A percentile compares a stretch with the other conserved stretches of the same genome.
Conservation (phyloP, 257 asterid genomes). For the Plectranthus barbatus region DNA sequence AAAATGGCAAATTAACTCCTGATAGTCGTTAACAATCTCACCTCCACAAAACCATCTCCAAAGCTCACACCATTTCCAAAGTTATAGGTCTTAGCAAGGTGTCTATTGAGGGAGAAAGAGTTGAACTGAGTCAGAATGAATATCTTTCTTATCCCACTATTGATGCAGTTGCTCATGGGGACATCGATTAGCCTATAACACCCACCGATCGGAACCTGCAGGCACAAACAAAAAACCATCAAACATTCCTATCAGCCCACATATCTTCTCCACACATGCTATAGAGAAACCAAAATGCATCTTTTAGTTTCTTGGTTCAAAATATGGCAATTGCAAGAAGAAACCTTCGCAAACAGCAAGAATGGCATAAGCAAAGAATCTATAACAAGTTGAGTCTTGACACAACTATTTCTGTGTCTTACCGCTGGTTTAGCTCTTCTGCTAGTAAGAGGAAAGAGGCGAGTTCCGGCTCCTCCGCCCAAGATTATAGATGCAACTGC, state of each 20-base stretch:
- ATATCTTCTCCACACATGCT: not conserved
- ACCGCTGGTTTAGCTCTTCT: slow-evolving; percentile 95
- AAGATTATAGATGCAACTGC: slow-evolving; percentile 72
- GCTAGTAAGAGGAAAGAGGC: slow-evolving; percentile 93
- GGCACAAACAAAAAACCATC: not conserved
- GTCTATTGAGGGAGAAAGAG: slow-evolving; percentile 90
- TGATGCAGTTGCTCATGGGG: slow-evolving; percentile 96
- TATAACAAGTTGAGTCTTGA: slow-evolving; percentile 14
- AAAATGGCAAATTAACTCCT: too few species aligned
- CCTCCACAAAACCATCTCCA: slow-evolving; percentile 99
- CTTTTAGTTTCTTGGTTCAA: not conserved
- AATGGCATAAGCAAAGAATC: not conserved
- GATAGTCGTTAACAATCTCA: slow-evolving; percentile 23
- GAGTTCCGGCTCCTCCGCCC: slow-evolving; percentile 97
- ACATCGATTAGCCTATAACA: slow-evolving; percentile 90
- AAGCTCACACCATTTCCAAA: slow-evolving; percentile 74
- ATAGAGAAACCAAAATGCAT: not conserved
- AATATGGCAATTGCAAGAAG: not conserved
- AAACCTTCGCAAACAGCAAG: not conserved
- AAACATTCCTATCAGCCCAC: not conserved
- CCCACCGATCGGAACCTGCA: slow-evolving; percentile 93
- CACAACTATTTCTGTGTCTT: too few species aligned
- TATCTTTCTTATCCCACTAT: slow-evolving; percentile 83
- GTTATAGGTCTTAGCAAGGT: slow-evolving; percentile 72
- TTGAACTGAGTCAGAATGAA: slow-evolving; percentile 93